Percentiles rank a stretch among this genome's conserved stretches.
These are phyloP conservation scores for Hypoxylon intermedium DNA, from an alignment of 495 filamentous ascomycete species.

Conservation along the genomic window DNA sequence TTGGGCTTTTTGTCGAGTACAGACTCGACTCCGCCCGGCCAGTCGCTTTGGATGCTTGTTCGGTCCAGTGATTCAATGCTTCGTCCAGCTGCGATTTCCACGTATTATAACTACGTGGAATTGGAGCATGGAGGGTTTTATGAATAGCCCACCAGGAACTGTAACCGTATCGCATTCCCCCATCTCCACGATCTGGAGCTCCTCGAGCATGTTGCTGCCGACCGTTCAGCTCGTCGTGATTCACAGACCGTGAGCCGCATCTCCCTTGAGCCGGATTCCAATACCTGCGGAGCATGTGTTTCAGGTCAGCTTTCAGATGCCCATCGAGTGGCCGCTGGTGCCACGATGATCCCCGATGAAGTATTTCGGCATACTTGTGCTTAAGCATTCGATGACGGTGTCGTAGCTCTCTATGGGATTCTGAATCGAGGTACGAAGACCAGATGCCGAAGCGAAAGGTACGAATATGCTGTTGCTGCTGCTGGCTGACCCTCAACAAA, in stretches of 20 bases:
- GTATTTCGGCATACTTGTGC: constrained; percentile 51
- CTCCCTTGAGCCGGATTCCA: constrained; percentile 35
- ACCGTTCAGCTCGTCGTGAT: constrained; percentile 16
- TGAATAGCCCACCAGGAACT: constrained; percentile 7
- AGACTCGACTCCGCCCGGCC: not conserved
- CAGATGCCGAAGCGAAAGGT: constrained; percentile 55
- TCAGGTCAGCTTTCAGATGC: constrained; percentile 41
- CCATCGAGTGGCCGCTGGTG: constrained; percentile 43
- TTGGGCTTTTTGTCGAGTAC: not conserved
- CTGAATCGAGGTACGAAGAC: constrained; percentile 50
- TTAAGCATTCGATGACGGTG: constrained; percentile 48
- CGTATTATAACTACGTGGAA: not conserved
- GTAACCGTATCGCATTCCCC: not conserved
- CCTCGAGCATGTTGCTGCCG: constrained; percentile 9
- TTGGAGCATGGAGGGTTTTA: not conserved
- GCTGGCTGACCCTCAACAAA: constrained; percentile 21
- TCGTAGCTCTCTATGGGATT: constrained; percentile 47
- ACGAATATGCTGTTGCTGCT: constrained; percentile 50
- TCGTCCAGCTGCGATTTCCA: constrained; percentile 27
- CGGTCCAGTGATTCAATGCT: constrained; percentile 10
- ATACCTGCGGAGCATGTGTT: constrained; percentile 46
- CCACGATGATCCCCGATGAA: constrained; percentile 48
- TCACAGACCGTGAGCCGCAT: constrained; percentile 15
- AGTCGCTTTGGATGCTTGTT: not conserved
- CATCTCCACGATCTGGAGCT: constrained; percentile 1